Percentiles rank a stretch among this genome's conserved stretches.
Conservation (phyloP, 139 green algal genomes). For the Gonium pectorale region DNA sequence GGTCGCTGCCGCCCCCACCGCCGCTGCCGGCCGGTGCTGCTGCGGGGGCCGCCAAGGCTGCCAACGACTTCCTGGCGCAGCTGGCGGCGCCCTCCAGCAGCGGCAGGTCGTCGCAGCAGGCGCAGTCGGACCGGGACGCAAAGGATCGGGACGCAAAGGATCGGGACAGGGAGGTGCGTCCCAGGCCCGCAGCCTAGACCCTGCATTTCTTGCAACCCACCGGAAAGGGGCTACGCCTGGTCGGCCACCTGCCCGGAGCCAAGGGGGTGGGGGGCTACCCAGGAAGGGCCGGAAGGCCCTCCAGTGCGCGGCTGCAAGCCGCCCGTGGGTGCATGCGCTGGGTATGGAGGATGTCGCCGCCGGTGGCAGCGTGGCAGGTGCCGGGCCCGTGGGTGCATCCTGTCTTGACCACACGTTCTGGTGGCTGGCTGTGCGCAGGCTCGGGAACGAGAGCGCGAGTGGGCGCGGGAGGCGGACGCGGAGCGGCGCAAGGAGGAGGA, state of each 20-base stretch:
- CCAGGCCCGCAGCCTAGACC: too few species aligned
- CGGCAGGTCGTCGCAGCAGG: background rate
- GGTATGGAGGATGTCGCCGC: too few species aligned
- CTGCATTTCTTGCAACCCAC: background rate
- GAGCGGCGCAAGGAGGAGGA: slow-evolving; percentile 53
- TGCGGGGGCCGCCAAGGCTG: slow-evolving; percentile 1
- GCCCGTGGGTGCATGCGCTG: too few species aligned
- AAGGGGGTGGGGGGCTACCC: too few species aligned
- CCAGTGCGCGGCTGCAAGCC: too few species aligned
- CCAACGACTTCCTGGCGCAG: slow-evolving; percentile 62
- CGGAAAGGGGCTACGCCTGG: too few species aligned
- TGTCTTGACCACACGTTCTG: background rate
- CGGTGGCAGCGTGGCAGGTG: too few species aligned
- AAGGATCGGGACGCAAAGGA: slow-evolving; percentile 10
- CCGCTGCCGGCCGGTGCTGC: background rate
- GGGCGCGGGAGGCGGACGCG: slow-evolving; percentile 59
- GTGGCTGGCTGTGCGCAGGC: background rate
- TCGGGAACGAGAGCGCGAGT: slow-evolving; percentile 57
- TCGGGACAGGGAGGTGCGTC: slow-evolving; percentile 16
- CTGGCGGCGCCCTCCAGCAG: background rate
- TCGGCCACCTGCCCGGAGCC: too few species aligned
- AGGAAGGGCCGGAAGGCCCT: too few species aligned
- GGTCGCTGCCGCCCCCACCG: slow-evolving; percentile 39
- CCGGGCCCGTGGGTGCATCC: background rate
- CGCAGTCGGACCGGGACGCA: background rate